Base-by-base conservation (phyloP, 371 early-diverging fungal genomes). In the Haplosporangium sp. region DNA sequence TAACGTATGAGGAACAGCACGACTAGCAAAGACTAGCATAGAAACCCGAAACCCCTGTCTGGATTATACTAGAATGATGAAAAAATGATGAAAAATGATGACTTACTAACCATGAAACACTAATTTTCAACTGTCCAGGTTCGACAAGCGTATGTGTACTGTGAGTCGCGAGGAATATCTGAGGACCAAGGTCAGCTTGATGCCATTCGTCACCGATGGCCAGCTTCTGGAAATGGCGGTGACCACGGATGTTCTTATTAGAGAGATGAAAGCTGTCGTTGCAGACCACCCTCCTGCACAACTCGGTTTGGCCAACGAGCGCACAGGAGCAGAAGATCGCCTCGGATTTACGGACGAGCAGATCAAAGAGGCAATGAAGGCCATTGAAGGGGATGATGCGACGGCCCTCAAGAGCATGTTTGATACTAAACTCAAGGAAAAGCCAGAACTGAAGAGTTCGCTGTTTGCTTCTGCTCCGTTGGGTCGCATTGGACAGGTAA, bases 101-200 rank as follows among this genome's bases (percentile, higher is more conserved):
- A 43, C 29, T n/a, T 43, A 51, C 52, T 20, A 57, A 42, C 14
- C 14, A 38, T 51, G 36, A 36, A 50, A 60, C 29, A 21, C 66
- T 21, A 50, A 48, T 29, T 57, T 14, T 43, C 40, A 48, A 18
- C 56, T 36, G 7, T 16, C 18, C 81, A 90, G 91, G 70, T 83
- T 90, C 66, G 91, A 91, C 81, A 91, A 91, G 63, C 85, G 85
- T 48, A 81, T 89, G 45, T 80, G 67, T 9, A 64, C 85, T 9
- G 80, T 83, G 42, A 83, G 83, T 11, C 85, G 85, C 53, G 73
- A 73, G 14, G 82, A 82, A 16, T 89, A 87, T 64, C 82, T 87
- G 83, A 69, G 84, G 42, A 87, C 86, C 59, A 89, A 89, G 76
- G 88, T 82, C 63, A 77, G 62, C 62, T 2, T 70, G 13, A 71